These are phyloP conservation scores for Jaltomata sinuosa DNA, from an alignment of 257 asterid species.

Conservation along the genomic window DNA sequence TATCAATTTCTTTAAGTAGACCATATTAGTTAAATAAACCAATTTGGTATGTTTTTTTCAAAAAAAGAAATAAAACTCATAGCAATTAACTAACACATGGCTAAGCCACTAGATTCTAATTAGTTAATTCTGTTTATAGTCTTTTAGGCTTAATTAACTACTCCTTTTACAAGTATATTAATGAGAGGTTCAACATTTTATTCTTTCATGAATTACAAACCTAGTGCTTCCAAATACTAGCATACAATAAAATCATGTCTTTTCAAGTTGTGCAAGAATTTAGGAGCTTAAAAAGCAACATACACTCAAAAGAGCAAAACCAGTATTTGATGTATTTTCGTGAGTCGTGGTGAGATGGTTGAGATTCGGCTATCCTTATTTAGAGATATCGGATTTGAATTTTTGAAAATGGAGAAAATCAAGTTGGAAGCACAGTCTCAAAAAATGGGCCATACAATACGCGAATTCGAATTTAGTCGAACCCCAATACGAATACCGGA, in stretches of 20 bases:
- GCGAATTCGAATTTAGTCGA: not conserved
- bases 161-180: conserved; percentile 3
- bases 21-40: not conserved
- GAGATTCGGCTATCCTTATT: rapidly evolving
- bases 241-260: not conserved
- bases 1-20: not conserved
- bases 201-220: not conserved
- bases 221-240: not conserved
- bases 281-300: not conserved
- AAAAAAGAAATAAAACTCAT: not conserved
- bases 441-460: not conserved
- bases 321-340: not conserved
- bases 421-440: rapidly evolving
- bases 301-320: not conserved
- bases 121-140: conserved; percentile 3
- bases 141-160: conserved; percentile 7
- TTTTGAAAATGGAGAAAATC: not conserved
- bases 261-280: not conserved
- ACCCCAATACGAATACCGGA: not conserved
- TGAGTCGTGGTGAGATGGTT: not conserved
- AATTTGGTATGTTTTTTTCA: not conserved
- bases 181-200: not conserved
- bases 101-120: conserved; percentile 12
- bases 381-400: not conserved
- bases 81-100: not conserved